A percentile compares a stretch with the other conserved stretches of the same genome.
These are phyloP conservation scores for Monilinia aucupariae DNA, from an alignment of 2,329 filamentous ascomycete genomes.

Conservation along the genomic window DNA sequence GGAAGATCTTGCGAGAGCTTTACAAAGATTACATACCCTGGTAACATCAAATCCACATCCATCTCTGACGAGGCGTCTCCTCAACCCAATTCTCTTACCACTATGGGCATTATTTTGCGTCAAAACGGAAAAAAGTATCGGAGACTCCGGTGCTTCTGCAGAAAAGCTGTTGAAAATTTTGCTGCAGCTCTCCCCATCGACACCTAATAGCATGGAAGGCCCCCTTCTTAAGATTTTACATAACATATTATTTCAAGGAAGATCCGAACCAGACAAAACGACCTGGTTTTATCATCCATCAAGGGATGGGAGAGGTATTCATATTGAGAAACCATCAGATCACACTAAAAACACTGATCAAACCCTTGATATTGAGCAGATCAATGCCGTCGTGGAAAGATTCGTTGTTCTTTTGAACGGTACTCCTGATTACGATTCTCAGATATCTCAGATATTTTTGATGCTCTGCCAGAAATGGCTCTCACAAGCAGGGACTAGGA, in stretches of 20 bases:
- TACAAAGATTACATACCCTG: slow-evolving; percentile 52
- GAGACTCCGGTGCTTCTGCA: neutral
- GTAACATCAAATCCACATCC: slow-evolving; percentile 61
- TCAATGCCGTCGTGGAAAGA: slow-evolving; percentile 41
- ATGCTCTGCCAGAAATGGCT: slow-evolving; percentile 55
- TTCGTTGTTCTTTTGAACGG: slow-evolving; percentile 47
- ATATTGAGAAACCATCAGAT: slow-evolving; percentile 39
- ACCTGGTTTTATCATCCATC: slow-evolving; percentile 50
- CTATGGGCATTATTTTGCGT: slow-evolving; percentile 55
- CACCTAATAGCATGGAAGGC: slow-evolving; percentile 37
- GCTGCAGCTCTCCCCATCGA: slow-evolving; percentile 47
- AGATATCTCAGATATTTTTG: slow-evolving; percentile 57
- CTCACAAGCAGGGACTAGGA: slow-evolving; percentile 24
- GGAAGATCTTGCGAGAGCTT: slow-evolving; percentile 44
- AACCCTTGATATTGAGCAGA: slow-evolving; percentile 20
- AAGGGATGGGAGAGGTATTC: slow-evolving; percentile 43
- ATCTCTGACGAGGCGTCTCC: slow-evolving; percentile 56
- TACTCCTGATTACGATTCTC: slow-evolving; percentile 34
- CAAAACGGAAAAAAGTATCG: slow-evolving; percentile 19
- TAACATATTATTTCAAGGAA: slow-evolving; percentile 53
- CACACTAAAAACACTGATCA: neutral
- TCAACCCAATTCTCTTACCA: slow-evolving; percentile 53
- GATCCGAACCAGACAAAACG: slow-evolving; percentile 28
- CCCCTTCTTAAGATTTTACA: slow-evolving; percentile 46
- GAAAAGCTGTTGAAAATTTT: slow-evolving; percentile 49